Base-by-base conservation (phyloP, 2,329 filamentous ascomycete species). In the Colletotrichum sp. region DNA sequence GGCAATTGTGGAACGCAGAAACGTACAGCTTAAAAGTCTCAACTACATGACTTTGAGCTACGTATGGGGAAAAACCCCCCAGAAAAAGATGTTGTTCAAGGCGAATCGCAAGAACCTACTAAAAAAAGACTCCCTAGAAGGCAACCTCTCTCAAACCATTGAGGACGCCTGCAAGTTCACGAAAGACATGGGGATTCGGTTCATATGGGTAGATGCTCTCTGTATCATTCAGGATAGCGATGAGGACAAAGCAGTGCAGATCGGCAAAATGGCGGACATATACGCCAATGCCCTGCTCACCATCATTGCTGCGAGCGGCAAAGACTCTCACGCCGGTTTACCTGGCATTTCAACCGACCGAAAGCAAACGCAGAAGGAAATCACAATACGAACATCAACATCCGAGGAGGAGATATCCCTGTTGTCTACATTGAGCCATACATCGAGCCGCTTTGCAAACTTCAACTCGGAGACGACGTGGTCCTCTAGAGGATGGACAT, bases 91-190 rank as follows among this genome's bases (percentile, higher is more conserved):
- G 48, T 55, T 24, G 4, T 12, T 21, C 10, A 2, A 55, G n/a
- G 48, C 10, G 9, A 55, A 55, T 24, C 21, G 21, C n/a, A 24
- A 55, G 1, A 55, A 55, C 1, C 48, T 55, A 3, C 48, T 1
- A 4, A 55, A 55, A 21, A 3, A 55, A 0, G 0, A 24, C 8
- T n/a, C 48, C 0, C 9, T 55, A 1, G 2, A 15, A 18, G 48
- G 48, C n/a, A 3, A 2, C n/a, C 10, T 55, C 6, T 55, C 48
- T 24, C n/a, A 2, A 4, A 55, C 48, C n/a, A 55, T 55, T 1
- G 12, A 55, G 1, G 52, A 55, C 3, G 52, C 52, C 52, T 55
- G 52, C 52, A 13, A 8, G 2, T 55, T 55, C 52, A 55, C 52
- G 10, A 55, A 13, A 13, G 52, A 13, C 1, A 55, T 55, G 52